Evolutionary conservation across 73 alveolate genomes (phyloP), one percentile per base, ranked within the genome.

Genomic region (Halteria grandinella): DNA sequence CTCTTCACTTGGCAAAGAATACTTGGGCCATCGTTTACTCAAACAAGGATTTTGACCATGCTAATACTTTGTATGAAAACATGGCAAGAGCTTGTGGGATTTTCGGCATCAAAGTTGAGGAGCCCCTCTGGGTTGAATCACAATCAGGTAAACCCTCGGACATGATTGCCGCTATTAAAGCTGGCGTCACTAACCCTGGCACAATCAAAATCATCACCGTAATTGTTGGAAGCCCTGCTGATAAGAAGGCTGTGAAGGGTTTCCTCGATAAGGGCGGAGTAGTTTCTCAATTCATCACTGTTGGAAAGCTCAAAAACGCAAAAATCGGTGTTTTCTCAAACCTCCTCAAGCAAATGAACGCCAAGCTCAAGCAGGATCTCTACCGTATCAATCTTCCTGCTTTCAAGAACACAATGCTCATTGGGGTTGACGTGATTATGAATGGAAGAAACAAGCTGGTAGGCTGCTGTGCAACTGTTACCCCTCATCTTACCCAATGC

Each of bases 391-490:
- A 27, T 15, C 28, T 60, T 23, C 63, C 80, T 6, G 7, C 18
- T 44, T 28, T 66, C 3, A 70, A 39, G 32, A 70, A 70, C 23
- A 50, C 83, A 4, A 70, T 70, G 83, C 28, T 70, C 11, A 48
- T 70, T 31, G 83, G 83, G 4, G 50, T 64, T 7, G 71, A 70
- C 37, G 51, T 70, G 47, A 58, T 51, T 28, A 70, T 48, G 29
- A 50, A 57, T 45, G 71, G 83, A 8, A 55, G 55, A 7, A 32
- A 31, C 23, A 32, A 44, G 6, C 15, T 70, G 17, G 47, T 70
- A 8, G 83, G 83, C 5, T 60, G 81, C 81, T 76, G 69, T 20
- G 89, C 95, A 15, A 66, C 95, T 14, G n/a, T 53, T 0, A 75
- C 83, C 63, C 39, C 53, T 0, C 24, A 31, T 55, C 71, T 82